phyloP scores from a whole-genome alignment of 441 rosid genomes.

The Jatropha podagrica region DNA sequence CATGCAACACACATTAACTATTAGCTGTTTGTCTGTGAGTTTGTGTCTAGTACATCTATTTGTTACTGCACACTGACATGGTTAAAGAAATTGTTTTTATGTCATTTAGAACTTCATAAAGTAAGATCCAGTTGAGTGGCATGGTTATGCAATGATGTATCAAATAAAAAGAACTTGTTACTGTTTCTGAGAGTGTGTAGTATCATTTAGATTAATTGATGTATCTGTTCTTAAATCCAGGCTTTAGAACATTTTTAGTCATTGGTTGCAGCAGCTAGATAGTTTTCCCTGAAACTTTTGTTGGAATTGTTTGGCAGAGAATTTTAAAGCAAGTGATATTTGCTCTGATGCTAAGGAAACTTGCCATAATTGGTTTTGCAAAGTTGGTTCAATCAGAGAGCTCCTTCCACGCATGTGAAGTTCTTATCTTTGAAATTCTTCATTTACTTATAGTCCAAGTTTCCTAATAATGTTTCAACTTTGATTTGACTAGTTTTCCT shows the following conservation, averaged over 20 bases:
- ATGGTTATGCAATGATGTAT: not conserved
- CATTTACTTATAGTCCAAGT: constrained; percentile 2
- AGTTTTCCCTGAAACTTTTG: constrained; percentile 24
- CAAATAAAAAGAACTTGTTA: not conserved
- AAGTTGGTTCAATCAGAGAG: constrained; percentile 80
- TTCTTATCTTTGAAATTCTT: constrained; percentile 30
- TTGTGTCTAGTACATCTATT: not conserved
- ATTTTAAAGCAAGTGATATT: constrained; percentile 64
- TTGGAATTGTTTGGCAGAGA: constrained; percentile 52
- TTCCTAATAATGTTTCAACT: not conserved
- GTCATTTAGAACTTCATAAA: not conserved
- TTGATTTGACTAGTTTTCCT: not conserved
- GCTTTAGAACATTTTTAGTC: not conserved
- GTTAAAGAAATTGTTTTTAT: not conserved
- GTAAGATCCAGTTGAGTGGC: not conserved
- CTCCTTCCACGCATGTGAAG: constrained; percentile 93
- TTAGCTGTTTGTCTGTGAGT: constrained; percentile 4
- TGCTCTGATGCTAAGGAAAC: constrained; percentile 83
- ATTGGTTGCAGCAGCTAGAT: constrained; percentile 16
- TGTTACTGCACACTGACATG: not conserved
- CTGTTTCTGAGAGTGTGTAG: not conserved
- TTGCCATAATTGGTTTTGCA: constrained; percentile 91
- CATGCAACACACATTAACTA: not conserved
- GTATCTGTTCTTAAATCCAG: not conserved
- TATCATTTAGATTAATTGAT: not conserved